Evolutionary conservation across 352 stramenopile species (phyloP), one percentile per base, ranked within the genome.

Genomic region (Phytophthora quininea): DNA sequence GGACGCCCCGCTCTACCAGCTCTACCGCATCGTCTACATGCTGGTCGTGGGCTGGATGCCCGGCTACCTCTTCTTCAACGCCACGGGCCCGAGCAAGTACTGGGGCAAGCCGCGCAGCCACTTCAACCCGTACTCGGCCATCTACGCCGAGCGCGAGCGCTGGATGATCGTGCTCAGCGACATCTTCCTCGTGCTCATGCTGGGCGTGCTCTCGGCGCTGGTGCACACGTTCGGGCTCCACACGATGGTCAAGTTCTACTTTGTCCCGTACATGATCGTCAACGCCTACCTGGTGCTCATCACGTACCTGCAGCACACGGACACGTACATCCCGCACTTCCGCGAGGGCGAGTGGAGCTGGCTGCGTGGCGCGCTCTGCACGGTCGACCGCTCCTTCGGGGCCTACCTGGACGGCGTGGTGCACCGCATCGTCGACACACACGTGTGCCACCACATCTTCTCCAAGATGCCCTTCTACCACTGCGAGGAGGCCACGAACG

Each of bases 371-470:
- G 97, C 97, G 4, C 80, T 99, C 19, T 97, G 87, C 76, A 99
- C 97, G 1, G 98, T 99, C 58, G 97, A 99, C 82, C 92, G 97
- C n/a, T 93, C 91, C 2, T 99, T 99, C 63, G 94, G 97, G 48
- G 62, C 82, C 40, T 98, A 98, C 68, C 93, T 99, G 58, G 96
- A 99, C 77, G 91, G 95, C 65, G 96, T 98, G 60, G 90, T 99
- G 72, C 97, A 99, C 85, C 96, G 97, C 80, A 99, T 99, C 76
- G 89, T 94, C 37, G 95, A 97, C 83, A 99, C 97, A 40, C 97
- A 99, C 82, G 97, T 99, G n/a, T n/a, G 85, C 54, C 97, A 99
- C 81, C 97, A 99, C 79, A 91, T 99, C 53, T 99, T 99, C n/a
- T n/a, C 96, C 74, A 98, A 99, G 84, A 98, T 99, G 93, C 97